Evolutionary conservation across 257 asterid species (phyloP).

Genomic region (Pogostemon cablin): DNA sequence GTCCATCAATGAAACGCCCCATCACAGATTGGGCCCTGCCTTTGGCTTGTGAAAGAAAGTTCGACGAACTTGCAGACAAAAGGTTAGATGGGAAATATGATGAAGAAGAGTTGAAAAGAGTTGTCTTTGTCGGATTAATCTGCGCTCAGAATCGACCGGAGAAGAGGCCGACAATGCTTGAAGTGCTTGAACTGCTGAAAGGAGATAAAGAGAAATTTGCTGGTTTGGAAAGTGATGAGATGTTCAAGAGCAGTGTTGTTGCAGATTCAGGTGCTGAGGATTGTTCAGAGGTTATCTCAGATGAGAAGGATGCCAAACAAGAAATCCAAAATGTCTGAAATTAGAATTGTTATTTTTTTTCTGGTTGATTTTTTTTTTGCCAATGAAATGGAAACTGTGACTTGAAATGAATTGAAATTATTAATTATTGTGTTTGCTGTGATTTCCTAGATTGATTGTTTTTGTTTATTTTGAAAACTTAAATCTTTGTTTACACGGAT

Average conservation of each 20-base stretch:
- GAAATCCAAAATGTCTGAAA: slow-evolving; percentile 61
- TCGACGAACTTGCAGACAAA: slow-evolving; percentile 66
- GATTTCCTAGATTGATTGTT: slow-evolving; percentile 11
- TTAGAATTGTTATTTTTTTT: not conserved
- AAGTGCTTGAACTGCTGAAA: slow-evolving; percentile 72
- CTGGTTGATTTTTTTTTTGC: slow-evolving; percentile 24
- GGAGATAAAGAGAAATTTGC: slow-evolving; percentile 72
- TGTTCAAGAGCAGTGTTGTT: slow-evolving; percentile 51
- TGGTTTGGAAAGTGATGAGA: slow-evolving; percentile 68
- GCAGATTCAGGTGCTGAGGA: slow-evolving; percentile 53
- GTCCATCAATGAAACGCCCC: slow-evolving; percentile 48
- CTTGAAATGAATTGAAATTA: slow-evolving; percentile 10
- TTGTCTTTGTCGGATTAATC: slow-evolving; percentile 63
- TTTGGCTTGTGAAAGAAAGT: slow-evolving; percentile 58
- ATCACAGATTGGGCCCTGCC: slow-evolving; percentile 90
- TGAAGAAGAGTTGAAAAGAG: slow-evolving; percentile 81
- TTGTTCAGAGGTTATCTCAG: slow-evolving; percentile 49
- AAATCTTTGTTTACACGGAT: not conserved
- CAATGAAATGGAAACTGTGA: not conserved
- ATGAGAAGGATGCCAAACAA: slow-evolving; percentile 46
- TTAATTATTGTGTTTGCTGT: slow-evolving; percentile 20
- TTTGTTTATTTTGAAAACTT: slow-evolving; percentile 13
- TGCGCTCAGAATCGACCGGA: slow-evolving; percentile 68
- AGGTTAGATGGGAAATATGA: slow-evolving; percentile 62
- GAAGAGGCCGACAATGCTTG: slow-evolving; percentile 82